Conservation (phyloP, 257 asterid genomes). For the Solanum dulcamara region DNA sequence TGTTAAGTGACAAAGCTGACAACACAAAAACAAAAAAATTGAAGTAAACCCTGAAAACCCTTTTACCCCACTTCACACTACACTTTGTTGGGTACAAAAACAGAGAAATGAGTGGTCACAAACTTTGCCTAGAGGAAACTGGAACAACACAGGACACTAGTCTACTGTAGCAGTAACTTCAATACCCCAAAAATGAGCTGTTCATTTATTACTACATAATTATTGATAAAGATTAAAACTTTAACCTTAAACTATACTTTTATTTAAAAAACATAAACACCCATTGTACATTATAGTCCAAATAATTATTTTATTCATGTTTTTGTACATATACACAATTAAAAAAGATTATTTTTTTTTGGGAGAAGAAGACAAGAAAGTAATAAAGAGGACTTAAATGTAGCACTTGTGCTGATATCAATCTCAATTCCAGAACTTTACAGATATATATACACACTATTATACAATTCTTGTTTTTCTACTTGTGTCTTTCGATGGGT, state of each 20-base stretch:
- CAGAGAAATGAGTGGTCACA: not conserved
- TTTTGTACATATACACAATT: not conserved
- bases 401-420: not conserved
- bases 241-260: not conserved
- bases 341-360: not conserved
- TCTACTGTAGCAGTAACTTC: not conserved
- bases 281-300: not conserved
- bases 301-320: not conserved
- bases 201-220: not conserved
- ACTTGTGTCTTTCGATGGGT: not conserved
- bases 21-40: not conserved
- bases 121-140: constrained; percentile 4
- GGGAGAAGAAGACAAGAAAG: not conserved
- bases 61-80: not conserved
- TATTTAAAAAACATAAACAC: not conserved
- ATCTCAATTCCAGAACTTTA: not conserved
- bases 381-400: not conserved
- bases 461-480: not conserved
- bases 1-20: not conserved
- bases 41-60: not conserved
- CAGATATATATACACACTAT: not conserved
- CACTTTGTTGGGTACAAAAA: not conserved
- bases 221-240: not conserved
- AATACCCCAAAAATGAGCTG: not conserved
- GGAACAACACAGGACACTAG: not conserved